Conservation (phyloP, 2,329 filamentous ascomycete genomes). For the Penicillium sp. region DNA sequence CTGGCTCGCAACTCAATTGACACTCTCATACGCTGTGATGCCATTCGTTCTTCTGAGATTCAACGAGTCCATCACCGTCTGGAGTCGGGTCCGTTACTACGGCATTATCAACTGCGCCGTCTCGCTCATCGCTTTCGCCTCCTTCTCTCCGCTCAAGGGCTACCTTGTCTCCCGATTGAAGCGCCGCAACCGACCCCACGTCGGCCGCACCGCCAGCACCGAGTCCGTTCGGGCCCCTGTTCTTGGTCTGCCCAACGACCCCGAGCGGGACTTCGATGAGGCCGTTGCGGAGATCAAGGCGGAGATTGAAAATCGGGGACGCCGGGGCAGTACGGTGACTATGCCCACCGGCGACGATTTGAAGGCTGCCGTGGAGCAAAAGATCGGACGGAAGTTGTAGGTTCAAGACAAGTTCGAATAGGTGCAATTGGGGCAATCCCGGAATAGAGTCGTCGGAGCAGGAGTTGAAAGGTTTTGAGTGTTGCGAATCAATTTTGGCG, state of each 20-base stretch:
- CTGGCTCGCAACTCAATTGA: constrained; percentile 74
- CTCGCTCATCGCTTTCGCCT: constrained; percentile 75
- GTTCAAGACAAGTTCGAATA: not conserved
- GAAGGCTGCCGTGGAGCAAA: constrained; percentile 53
- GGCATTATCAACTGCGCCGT: constrained; percentile 66
- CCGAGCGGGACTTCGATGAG: constrained; percentile 72
- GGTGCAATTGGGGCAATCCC: no score
- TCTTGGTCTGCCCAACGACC: constrained; percentile 77
- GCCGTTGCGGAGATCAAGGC: constrained; percentile 71
- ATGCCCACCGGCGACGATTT: constrained; percentile 54
- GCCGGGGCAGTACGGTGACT: constrained; percentile 46
- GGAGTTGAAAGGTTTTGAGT: no score
- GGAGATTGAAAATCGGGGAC: constrained; percentile 66
- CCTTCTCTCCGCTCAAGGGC: constrained; percentile 64
- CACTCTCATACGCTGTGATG: constrained; percentile 77
- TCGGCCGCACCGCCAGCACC: constrained; percentile 53
- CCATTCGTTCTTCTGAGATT: constrained; percentile 85
- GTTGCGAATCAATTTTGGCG: no score
- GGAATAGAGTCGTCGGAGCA: no score
- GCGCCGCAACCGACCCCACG: constrained; percentile 48
- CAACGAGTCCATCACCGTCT: constrained; percentile 69
- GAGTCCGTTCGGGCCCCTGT: constrained; percentile 66
- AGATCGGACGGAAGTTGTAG: constrained; percentile 50
- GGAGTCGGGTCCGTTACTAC: constrained; percentile 89
- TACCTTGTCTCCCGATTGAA: constrained; percentile 61